Percentiles rank a stretch among this genome's conserved stretches.
phyloP scores from a whole-genome alignment of 495 filamentous ascomycete genomes.

The Penicillium nucicola region DNA sequence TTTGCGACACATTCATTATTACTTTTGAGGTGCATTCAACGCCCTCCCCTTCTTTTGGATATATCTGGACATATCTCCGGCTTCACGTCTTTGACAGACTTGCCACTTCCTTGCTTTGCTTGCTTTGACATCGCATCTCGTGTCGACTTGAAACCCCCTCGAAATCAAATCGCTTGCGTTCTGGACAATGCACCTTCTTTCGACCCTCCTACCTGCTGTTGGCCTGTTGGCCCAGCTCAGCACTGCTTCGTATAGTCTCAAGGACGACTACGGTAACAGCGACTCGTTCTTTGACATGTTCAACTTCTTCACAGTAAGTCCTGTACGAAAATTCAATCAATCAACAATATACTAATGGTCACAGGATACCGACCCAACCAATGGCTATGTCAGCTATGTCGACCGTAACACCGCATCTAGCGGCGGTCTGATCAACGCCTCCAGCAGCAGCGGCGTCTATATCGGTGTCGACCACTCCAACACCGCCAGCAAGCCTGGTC shows the following conservation, averaged over 20 bases:
- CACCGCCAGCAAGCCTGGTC: constrained; percentile 47
- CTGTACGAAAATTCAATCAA: background rate
- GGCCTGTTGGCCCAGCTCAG: constrained; percentile 40
- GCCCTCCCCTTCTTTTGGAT: constrained; percentile 3
- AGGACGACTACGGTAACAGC: constrained; percentile 41
- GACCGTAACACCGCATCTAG: constrained; percentile 47
- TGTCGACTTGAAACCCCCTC: no score
- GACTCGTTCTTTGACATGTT: constrained; percentile 56
- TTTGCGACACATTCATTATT: constrained; percentile 4
- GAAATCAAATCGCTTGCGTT: background rate
- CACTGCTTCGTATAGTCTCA: constrained; percentile 46
- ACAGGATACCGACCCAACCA: constrained; percentile 57
- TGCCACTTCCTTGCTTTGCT: constrained; percentile 4
- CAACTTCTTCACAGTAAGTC: constrained; percentile 41
- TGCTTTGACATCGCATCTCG: background rate
- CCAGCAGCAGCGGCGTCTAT: constrained; percentile 35
- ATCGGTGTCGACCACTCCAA: constrained; percentile 41
- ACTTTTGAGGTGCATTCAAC: background rate
- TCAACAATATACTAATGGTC: constrained; percentile 2
- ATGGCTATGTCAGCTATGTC: constrained; percentile 66
- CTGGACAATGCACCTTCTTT: constrained; percentile 39
- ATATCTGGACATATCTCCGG: constrained; percentile 2
- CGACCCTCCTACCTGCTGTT: constrained; percentile 34
- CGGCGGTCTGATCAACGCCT: constrained; percentile 52
- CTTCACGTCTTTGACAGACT: constrained; percentile 20